Evolutionary conservation across 2,329 filamentous ascomycete species (phyloP), one percentile per base, ranked within the genome.

Genomic region (Penicillium digitatum): DNA sequence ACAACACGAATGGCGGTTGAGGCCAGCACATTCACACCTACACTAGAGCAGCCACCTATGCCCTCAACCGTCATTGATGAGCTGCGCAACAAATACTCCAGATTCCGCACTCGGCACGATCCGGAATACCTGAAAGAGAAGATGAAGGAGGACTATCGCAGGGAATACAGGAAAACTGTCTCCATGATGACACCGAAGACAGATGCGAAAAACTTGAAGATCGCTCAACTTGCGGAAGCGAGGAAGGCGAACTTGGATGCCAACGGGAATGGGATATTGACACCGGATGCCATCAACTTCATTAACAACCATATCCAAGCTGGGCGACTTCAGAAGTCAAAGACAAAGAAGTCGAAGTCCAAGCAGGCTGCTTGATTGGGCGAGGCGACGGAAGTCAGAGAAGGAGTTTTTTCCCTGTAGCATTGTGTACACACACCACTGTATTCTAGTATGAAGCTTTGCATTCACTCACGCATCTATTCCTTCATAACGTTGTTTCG

Each of bases 51-150:
- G 16, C 82, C 88, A 26, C 93, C 93, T 14, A 90, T 96, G 81
- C 91, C 93, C 5, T 75, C 79, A 29, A 76, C 74, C n/a, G 82
- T 96, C 35, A 81, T 95, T 62, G 86, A 96, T 71, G 93, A 97
- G 79, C 79, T 97, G 69, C 82, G 91, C 69, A 87, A 88, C 78
- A 87, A 86, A 70, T 95, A 87, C 81, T 89, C 87, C 64, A 84
- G 82, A 66, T 94, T 92, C 83, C 82, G 91, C 67, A 90, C 86
- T 50, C 81, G 89, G 45, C 90, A 95, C 76, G 88, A 91, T 60
- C 77, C 82, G 43, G 87, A 87, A 71, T 95, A 87, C 70, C 73
- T 92, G 49, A 78, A 78, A 62, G 76, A 79, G 74, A 87, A 86
- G 78, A 78, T 84, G 71, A 75, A 78, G 56, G 81, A 87, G 70